Evolutionary conservation across 352 stramenopile species (phyloP), one percentile per base, ranked within the genome.

Genomic region (Globisporangium lucens): DNA sequence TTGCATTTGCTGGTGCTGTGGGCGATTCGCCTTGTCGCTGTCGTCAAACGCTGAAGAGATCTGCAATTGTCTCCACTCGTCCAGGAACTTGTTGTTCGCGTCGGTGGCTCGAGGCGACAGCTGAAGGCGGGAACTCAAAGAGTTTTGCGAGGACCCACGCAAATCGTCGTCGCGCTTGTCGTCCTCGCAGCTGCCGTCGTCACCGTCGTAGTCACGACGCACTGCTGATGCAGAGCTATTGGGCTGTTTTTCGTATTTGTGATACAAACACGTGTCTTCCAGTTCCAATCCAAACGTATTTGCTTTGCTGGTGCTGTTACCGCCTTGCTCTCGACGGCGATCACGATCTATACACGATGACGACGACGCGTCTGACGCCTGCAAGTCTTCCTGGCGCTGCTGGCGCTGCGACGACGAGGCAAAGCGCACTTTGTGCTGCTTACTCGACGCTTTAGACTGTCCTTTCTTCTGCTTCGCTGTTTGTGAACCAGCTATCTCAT

Each of bases 251-350:
- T 57, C 53, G 52, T 62, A 70, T 36, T 55, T 66, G 52, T 70
- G 65, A 35, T 66, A 70, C 47, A 70, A n/a, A 33, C 65, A 70
- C 27, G 57, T 53, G 24, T 66, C 47, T 22, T 70, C 63, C 33
- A 49, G 36, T 46, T 27, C 27, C 15, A 61, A 10, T 4, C 20
- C n/a, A 38, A 60, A 12, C 27, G 30, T 29, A 10, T 12, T 20
- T 10, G 33, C 7, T 33, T 41, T 47, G 2, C 51, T 67, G n/a
- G 20, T 46, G 15, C 33, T 10, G 1, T 10, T 58, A 17, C 27
- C 20, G 7, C 1, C 30, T 12, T 38, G 13, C 17, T 51, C 17
- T 51, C 41, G 13, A 27, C 53, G 20, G 22, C 33, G 22, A 33
- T 65, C 43, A 7, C 47, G 30, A 65, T 13, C 22, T 20, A 33